These are phyloP conservation scores for Elsinoe batatas DNA, from an alignment of 2,329 filamentous ascomycete genomes.

Conservation along the genomic window DNA sequence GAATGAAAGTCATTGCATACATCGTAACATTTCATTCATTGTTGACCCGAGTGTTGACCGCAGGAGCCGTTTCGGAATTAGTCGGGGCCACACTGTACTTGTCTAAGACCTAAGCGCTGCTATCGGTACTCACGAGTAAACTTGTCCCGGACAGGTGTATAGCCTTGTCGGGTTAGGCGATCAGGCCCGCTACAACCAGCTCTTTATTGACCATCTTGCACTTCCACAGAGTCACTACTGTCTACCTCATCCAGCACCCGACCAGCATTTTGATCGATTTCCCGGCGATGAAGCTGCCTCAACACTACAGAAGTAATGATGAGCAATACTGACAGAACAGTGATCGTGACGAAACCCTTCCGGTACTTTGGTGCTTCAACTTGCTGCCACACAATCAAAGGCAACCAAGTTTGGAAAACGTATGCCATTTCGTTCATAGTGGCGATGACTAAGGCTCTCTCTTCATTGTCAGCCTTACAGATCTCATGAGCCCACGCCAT, in stretches of 20 bases:
- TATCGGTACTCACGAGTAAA: too few species aligned
- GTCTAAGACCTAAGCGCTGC: too few species aligned
- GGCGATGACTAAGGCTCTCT: constrained; percentile 55
- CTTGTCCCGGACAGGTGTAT: too few species aligned
- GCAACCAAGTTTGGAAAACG: constrained; percentile 60
- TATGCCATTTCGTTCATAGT: constrained; percentile 62
- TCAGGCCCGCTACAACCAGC: too few species aligned
- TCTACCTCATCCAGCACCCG: background rate
- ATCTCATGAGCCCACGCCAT: constrained; percentile 49
- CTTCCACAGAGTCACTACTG: background rate
- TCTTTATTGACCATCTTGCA: too few species aligned
- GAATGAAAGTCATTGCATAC: too few species aligned
- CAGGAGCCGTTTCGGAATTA: too few species aligned
- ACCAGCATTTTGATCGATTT: background rate
- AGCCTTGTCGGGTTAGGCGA: too few species aligned
- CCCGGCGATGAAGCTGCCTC: constrained; percentile 31
- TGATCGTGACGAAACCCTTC: constrained; percentile 51
- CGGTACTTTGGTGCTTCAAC: constrained; percentile 51
- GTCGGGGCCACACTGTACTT: too few species aligned
- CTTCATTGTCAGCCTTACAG: constrained; percentile 50
- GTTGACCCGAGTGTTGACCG: too few species aligned
- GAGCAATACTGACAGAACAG: constrained; percentile 40
- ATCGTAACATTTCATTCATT: too few species aligned
- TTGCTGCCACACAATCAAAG: constrained; percentile 56
- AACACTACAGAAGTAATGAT: constrained; percentile 44